These are phyloP conservation scores for Calonectria ilicicola DNA, from an alignment of 2,329 filamentous ascomycete genomes.

Conservation along the genomic window DNA sequence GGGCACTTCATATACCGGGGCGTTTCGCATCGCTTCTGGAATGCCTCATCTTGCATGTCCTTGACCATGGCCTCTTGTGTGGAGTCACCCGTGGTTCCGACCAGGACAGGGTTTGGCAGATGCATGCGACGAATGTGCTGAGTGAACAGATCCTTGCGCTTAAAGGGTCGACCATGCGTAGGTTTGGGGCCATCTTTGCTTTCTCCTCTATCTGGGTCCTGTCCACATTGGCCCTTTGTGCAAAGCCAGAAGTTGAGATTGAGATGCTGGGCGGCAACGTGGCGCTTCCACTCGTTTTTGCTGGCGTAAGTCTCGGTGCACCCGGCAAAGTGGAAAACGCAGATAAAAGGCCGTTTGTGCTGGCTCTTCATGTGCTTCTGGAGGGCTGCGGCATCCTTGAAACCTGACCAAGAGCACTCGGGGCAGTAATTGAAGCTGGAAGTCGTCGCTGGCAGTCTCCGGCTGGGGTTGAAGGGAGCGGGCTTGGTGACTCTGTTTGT, in stretches of 20 bases:
- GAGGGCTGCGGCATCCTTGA: slow-evolving; percentile 59
- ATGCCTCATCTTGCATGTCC: slow-evolving; percentile 68
- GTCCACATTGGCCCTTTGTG: slow-evolving; percentile 69
- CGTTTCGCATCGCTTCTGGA: slow-evolving; percentile 68
- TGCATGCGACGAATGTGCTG: slow-evolving; percentile 93
- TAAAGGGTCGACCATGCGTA: slow-evolving; percentile 72
- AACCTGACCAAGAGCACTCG: slow-evolving; percentile 42
- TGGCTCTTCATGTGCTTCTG: slow-evolving; percentile 63
- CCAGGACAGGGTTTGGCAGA: slow-evolving; percentile 43
- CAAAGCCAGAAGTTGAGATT: slow-evolving; percentile 82
- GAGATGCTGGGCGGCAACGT: slow-evolving; percentile 84
- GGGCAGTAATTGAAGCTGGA: slow-evolving; percentile 24
- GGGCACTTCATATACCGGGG: slow-evolving; percentile 74
- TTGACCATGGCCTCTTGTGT: slow-evolving; percentile 68
- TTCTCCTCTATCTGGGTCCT: slow-evolving; percentile 42
- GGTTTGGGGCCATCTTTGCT: slow-evolving; percentile 57
- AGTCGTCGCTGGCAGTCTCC: slow-evolving; percentile 22
- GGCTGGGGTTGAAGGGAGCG: not conserved
- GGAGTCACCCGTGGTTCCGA: slow-evolving; percentile 17
- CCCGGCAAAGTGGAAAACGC: slow-evolving; percentile 82
- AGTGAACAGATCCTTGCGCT: slow-evolving; percentile 91
- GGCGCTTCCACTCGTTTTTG: slow-evolving; percentile 97
- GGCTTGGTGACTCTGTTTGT: slow-evolving; percentile 27
- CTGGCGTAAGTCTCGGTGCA: slow-evolving; percentile 79
- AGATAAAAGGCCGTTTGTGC: slow-evolving; percentile 75